Evolutionary conservation across 2,329 filamentous ascomycete genomes (phyloP).

Genomic region (Scedosporium minutisporum): DNA sequence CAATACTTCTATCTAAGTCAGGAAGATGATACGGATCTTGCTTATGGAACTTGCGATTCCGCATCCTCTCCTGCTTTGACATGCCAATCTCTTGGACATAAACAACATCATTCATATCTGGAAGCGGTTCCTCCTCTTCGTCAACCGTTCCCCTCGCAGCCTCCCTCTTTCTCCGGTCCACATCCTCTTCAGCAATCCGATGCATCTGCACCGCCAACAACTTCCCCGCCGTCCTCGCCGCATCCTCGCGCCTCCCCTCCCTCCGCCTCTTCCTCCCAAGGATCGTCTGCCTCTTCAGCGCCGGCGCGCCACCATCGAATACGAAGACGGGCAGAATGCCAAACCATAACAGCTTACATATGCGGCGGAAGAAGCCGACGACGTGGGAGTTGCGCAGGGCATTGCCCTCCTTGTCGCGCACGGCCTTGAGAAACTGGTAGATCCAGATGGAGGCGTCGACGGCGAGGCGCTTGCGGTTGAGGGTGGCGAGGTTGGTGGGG

Average conservation of each 20-base stretch:
- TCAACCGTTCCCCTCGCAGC: conserved; percentile 26
- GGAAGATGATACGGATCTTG: conserved; percentile 94
- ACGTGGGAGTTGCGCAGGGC: conserved; percentile 92
- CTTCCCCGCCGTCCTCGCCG: conserved; percentile 80
- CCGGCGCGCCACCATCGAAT: conserved; percentile 90
- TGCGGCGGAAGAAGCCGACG: conserved; percentile 94
- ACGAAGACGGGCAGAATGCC: conserved; percentile 96
- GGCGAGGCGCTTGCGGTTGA: conserved; percentile 91
- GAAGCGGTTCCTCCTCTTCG: conserved; percentile 57
- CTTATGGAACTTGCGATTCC: conserved; percentile 72
- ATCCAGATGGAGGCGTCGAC: conserved; percentile 99
- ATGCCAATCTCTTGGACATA: conserved; percentile 89
- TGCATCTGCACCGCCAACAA: conserved; percentile 92
- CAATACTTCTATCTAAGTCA: conserved; percentile 68
- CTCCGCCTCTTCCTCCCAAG: conserved; percentile 65
- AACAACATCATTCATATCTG: conserved; percentile 59
- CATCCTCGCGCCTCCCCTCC: conserved; percentile 89
- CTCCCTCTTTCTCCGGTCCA: conserved; percentile 48
- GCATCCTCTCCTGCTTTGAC: conserved; percentile 63
- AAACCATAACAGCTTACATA: conserved; percentile 95
- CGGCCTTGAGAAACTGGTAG: conserved; percentile 97
- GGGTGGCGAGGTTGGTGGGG: conserved; percentile 89
- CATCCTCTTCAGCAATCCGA: conserved; percentile 76
- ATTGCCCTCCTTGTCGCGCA: conserved; percentile 96
- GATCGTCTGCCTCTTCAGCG: conserved; percentile 86